Conservation (phyloP, 305 asterid genomes). For the Petunia hybrid region DNA sequence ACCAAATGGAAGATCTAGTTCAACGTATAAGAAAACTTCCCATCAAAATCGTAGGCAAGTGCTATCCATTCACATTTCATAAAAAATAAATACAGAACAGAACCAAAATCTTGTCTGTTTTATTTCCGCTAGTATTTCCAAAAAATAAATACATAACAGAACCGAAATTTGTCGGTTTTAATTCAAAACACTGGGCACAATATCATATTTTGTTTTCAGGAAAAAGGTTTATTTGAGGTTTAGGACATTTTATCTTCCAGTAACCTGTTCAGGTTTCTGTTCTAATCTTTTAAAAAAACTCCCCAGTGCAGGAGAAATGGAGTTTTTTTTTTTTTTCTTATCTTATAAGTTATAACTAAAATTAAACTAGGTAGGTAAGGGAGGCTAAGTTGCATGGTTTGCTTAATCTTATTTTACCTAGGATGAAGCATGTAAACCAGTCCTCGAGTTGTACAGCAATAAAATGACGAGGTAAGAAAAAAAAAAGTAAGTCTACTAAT, state of each 20-base stretch:
- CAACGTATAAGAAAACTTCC: constrained; percentile 4
- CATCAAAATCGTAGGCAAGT: neutral
- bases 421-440: neutral
- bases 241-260: constrained; percentile 11
- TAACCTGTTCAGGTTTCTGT: constrained; percentile 27
- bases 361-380: neutral
- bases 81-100: neutral
- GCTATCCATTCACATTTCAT: neutral
- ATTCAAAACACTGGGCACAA: neutral
- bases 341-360: too few relatives aligned
- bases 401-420: neutral
- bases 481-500: constrained; percentile 13
- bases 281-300: neutral
- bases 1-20: neutral
- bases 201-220: neutral
- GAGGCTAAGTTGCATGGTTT: constrained; percentile 20
- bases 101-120: neutral
- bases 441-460: neutral
- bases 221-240: constrained; percentile 7
- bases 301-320: neutral
- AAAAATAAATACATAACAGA: neutral
- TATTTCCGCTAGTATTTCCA: neutral
- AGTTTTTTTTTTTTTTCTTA: too few relatives aligned
- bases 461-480: neutral
- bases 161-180: constrained; percentile 1